Base-by-base conservation (phyloP, 768 basidiomycete genomes). In the Daedalea quercina region DNA sequence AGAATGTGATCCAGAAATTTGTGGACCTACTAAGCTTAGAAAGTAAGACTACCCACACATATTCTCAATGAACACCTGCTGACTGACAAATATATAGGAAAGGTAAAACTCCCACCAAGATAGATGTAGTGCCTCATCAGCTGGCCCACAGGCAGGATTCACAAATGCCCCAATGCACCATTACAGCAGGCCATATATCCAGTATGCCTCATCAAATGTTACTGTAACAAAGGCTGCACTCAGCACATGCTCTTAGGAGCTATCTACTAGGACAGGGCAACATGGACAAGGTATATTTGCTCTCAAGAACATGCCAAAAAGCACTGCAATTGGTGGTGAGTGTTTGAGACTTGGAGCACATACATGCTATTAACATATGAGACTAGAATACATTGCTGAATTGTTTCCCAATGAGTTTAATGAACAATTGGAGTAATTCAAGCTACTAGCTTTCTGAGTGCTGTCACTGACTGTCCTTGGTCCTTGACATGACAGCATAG, bases 1-100 rank as follows among this genome's bases (percentile, higher is more conserved):
- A 45, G 81, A 83, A 60, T 84, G 82, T 55, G 71, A 77, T 54
- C 80, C 81, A 17, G 78, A 78, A 9, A 50, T 76, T 3, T 84
- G 82, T 59, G 28, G 22, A 11, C 56, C 0, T 58, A 44, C 1
- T 81, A 79, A 51, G 9, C 41, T 17, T 7, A 66, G 72, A 75
- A 74, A 49, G 57, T 67, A 62, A 49, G 19, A 55, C 46, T 37
- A 22, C 37, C 1, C 40, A 7, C 1, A 1, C 8, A 37, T 37
- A 2, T 9, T 3, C 3, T 44, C 13, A 9, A 23, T 12, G 20
- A 12, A 50, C 25, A 17, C n/a, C n/a, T n/a, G 13, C 3, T 20
- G 41, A 23, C 50, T 0, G 26, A 11, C 22, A 31, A 34, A 37
- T 53, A 9, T 20, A 33, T 12, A 37, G 46, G 15, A 20, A 40